phyloP scores from a whole-genome alignment of 331 rosid genomes.

The Dryas integrifolia region DNA sequence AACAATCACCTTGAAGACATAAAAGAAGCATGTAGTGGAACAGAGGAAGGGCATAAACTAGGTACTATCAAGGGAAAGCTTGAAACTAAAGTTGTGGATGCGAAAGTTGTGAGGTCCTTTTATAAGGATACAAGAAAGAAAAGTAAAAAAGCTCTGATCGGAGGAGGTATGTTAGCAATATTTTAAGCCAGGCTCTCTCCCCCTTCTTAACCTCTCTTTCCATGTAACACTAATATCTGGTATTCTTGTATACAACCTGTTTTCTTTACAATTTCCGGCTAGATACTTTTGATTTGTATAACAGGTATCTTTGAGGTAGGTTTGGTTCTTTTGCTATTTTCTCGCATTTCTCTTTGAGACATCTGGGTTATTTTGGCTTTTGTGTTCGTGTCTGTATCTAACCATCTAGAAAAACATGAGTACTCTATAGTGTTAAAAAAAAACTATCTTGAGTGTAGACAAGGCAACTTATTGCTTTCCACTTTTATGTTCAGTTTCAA shows the following conservation, averaged over 20 bases:
- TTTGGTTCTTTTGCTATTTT: neutral
- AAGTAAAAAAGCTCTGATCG: constrained; percentile 54
- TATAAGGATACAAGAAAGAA: constrained; percentile 55
- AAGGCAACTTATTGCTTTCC: neutral
- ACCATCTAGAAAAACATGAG: neutral
- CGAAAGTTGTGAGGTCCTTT: constrained; percentile 46
- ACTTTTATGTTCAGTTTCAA: neutral
- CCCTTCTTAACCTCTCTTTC: constrained; percentile 12
- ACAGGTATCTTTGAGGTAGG: neutral
- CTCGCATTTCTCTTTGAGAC: neutral
- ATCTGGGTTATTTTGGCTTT: neutral
- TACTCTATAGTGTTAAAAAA: too few relatives aligned
- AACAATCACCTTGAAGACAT: constrained; percentile 55
- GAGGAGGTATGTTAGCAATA: constrained; percentile 44
- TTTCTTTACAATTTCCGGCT: neutral
- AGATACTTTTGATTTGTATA: neutral
- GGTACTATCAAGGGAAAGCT: constrained; percentile 47
- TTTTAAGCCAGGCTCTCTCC: constrained; percentile 19
- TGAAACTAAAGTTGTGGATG: constrained; percentile 45
- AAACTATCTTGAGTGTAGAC: neutral
- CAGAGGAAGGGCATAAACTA: constrained; percentile 58
- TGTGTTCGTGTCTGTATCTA: neutral
- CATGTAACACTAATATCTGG: constrained; percentile 18
- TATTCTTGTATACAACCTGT: neutral
- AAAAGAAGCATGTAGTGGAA: constrained; percentile 77